Evolutionary conservation across 1,284 basidiomycete species (phyloP).

Genomic region (Mycena sp.): DNA sequence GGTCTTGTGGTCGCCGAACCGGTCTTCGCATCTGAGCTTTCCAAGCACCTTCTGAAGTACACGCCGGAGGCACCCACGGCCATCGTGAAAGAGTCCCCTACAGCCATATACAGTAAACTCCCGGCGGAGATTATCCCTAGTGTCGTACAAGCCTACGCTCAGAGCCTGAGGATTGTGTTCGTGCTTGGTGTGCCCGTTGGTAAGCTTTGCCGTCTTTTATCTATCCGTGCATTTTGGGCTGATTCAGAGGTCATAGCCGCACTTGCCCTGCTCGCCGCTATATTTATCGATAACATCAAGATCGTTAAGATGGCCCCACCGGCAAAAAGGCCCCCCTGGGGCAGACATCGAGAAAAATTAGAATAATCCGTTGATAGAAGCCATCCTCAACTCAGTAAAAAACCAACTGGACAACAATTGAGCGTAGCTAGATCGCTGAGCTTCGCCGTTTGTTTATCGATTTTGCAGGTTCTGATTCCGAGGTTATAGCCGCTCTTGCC

Average conservation of each 20-base stretch:
- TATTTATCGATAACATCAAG: slow-evolving; percentile 10
- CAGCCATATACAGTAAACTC: not conserved
- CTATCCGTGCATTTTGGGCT: too few species aligned
- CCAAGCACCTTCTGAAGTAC: slow-evolving; percentile 16
- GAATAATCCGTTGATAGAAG: too few species aligned
- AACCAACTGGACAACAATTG: too few species aligned
- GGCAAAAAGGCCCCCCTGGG: too few species aligned
- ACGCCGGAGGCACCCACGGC: slow-evolving; percentile 22
- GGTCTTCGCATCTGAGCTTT: slow-evolving; percentile 24
- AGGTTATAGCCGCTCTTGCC: not conserved
- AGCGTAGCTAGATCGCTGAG: too few species aligned
- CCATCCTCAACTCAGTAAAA: too few species aligned
- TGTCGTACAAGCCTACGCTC: slow-evolving; percentile 8
- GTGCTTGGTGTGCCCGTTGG: slow-evolving; percentile 20
- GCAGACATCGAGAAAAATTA: too few species aligned
- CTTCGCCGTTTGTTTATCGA: too few species aligned
- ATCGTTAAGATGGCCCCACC: not conserved
- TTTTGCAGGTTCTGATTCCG: too few species aligned
- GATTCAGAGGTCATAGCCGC: too few species aligned
- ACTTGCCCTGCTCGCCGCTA: not conserved
- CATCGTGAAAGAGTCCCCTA: slow-evolving; percentile 5
- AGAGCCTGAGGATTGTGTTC: slow-evolving; percentile 13
- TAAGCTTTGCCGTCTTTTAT: too few species aligned
- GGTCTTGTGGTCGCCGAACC: not conserved
- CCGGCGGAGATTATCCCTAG: slow-evolving; percentile 6